phyloP scores from a whole-genome alignment of 345 rosid genomes.

The Clausena lansium region DNA sequence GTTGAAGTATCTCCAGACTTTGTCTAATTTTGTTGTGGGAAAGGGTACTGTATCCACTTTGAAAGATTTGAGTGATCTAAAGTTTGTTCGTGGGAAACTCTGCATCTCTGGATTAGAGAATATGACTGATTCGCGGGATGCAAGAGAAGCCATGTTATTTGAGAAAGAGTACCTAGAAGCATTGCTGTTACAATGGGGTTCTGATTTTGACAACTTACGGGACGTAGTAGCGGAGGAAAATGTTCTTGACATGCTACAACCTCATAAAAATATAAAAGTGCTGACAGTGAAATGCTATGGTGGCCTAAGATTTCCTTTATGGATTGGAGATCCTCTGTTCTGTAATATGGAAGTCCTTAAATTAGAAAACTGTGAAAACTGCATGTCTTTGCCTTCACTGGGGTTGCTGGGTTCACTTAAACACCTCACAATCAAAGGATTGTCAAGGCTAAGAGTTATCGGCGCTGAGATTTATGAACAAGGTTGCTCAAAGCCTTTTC shows the following conservation, averaged over 20 bases:
- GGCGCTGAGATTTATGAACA: background rate
- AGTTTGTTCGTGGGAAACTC: background rate
- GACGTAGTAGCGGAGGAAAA: background rate
- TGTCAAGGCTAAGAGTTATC: background rate
- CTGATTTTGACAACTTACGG: background rate
- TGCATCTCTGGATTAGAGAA: background rate
- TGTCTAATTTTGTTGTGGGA: constrained; percentile 6
- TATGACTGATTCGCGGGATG: background rate
- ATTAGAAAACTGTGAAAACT: background rate
- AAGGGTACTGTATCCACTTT: background rate
- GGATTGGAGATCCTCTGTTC: constrained; percentile 3
- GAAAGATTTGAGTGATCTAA: background rate
- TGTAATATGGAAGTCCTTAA: background rate
- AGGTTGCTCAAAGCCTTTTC: background rate
- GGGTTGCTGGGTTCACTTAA: background rate
- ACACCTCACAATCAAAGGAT: background rate
- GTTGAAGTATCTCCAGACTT: background rate
- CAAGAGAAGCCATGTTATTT: background rate
- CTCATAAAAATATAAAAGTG: background rate
- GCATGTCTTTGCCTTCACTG: background rate
- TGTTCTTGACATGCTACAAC: background rate
- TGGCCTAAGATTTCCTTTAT: background rate
- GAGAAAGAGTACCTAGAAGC: background rate
- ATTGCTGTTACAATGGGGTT: background rate
- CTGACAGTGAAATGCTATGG: background rate